These are phyloP conservation scores for Simplicillium aogashimaense DNA, from an alignment of 2,329 filamentous ascomycete species.

Conservation along the genomic window DNA sequence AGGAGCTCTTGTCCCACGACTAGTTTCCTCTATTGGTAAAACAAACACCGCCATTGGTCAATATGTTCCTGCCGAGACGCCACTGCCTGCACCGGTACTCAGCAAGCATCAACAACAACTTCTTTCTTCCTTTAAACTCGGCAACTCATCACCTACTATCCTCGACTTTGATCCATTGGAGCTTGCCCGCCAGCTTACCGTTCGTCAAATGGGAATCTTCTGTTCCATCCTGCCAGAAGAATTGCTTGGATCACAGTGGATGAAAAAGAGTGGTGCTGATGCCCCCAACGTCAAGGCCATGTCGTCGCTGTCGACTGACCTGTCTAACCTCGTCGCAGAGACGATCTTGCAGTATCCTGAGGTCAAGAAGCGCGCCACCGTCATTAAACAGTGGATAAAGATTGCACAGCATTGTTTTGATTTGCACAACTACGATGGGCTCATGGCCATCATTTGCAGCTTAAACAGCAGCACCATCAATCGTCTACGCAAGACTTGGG, in stretches of 20 bases:
- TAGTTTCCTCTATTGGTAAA: conserved; percentile 82
- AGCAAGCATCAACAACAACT: conserved; percentile 67
- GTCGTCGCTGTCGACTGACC: conserved; percentile 83
- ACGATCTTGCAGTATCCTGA: conserved; percentile 84
- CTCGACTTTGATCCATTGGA: conserved; percentile 89
- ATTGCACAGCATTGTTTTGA: conserved; percentile 78
- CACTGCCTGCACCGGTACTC: conserved; percentile 59
- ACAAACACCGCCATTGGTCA: conserved; percentile 65
- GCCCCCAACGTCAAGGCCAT: conserved; percentile 89
- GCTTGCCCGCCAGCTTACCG: conserved; percentile 80
- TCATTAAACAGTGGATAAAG: conserved; percentile 99
- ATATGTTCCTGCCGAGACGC: conserved; percentile 60
- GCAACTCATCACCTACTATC: conserved; percentile 61
- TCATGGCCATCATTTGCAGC: conserved; percentile 96
- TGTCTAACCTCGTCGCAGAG: conserved; percentile 87
- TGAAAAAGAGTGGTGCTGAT: conserved; percentile 69
- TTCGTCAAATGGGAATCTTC: conserved; percentile 87
- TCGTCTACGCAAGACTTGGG: conserved; percentile 86
- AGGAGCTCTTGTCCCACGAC: conserved; percentile 68
- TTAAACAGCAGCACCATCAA: conserved; percentile 86
- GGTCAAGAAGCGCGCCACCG: conserved; percentile 77
- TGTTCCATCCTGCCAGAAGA: conserved; percentile 89
- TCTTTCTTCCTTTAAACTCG: conserved; percentile 65
- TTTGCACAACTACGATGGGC: conserved; percentile 87
- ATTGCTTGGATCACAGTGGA: conserved; percentile 86